A percentile compares a stretch with the other conserved stretches of the same genome.
phyloP scores from a whole-genome alignment of 2,329 filamentous ascomycete species.

The Chrysosporium queenslandicum region DNA sequence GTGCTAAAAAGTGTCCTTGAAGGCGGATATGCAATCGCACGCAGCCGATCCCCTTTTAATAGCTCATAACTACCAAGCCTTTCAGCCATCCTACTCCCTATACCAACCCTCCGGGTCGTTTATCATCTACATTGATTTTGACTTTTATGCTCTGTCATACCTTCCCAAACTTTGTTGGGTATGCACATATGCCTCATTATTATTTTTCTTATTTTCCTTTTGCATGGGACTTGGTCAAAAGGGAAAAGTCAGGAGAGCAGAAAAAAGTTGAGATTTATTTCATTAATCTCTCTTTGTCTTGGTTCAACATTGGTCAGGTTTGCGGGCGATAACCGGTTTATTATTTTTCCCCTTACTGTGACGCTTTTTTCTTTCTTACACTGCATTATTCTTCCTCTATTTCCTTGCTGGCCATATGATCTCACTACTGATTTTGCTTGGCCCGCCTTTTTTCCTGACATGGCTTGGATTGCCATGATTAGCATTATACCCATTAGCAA shows the following conservation, averaged over 20 bases:
- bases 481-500: slow-evolving; percentile 14
- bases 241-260: slow-evolving; percentile 2
- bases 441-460: neutral
- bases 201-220: too few species aligned
- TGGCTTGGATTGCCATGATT: slow-evolving; percentile 1
- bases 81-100: neutral
- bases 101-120: neutral
- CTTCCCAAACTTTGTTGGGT: slow-evolving; percentile 5
- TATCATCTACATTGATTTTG: slow-evolving; percentile 1
- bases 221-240: slow-evolving; percentile 3
- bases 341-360: too few species aligned
- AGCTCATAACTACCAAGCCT: neutral
- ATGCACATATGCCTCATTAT: slow-evolving; percentile 8
- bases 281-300: slow-evolving; percentile 8
- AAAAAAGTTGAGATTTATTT: slow-evolving; percentile 8
- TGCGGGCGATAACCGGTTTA: neutral
- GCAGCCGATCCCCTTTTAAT: neutral
- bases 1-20: neutral
- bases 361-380: slow-evolving; percentile 3
- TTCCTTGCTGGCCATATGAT: too few species aligned
- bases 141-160: slow-evolving; percentile 8
- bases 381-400: too few species aligned
- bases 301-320: neutral
- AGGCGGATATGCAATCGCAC: neutral
- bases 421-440: neutral